Conservation (phyloP, 495 filamentous ascomycete species). For the Sphaerosporella brunnea region DNA sequence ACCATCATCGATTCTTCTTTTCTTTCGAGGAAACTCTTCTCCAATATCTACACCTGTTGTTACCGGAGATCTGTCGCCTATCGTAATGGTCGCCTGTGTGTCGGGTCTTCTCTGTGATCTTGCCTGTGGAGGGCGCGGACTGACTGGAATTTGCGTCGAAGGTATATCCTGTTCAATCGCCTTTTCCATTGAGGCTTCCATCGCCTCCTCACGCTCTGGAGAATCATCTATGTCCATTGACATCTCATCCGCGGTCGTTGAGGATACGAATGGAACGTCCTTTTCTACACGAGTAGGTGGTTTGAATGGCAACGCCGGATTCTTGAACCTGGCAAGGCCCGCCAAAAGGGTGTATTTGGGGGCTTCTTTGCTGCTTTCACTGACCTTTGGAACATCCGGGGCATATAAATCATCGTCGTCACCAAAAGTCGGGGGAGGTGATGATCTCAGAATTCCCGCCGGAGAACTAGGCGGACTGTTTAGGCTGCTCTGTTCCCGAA, state of each 20-base stretch:
- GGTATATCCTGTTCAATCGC: background rate
- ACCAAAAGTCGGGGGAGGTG: background rate
- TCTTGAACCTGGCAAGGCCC: background rate
- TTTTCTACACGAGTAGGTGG: background rate
- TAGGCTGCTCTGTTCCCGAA: background rate
- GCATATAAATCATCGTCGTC: background rate
- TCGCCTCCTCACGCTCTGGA: background rate
- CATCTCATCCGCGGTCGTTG: conserved; percentile 8
- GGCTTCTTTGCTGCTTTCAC: background rate
- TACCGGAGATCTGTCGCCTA: conserved; percentile 55
- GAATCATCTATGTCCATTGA: background rate
- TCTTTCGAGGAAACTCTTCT: conserved; percentile 10
- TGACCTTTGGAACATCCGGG: background rate
- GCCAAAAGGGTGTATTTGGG: background rate
- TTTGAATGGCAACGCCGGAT: conserved; percentile 1
- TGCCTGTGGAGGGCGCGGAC: background rate
- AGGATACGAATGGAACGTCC: background rate
- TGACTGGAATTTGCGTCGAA: background rate
- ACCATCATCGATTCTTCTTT: conserved; percentile 16
- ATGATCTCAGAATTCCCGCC: background rate
- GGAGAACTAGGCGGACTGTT: background rate
- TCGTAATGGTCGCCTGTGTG: conserved; percentile 63
- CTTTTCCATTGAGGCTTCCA: background rate
- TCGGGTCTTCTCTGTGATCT: background rate
- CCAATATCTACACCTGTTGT: conserved; percentile 28